A percentile compares a stretch with the other conserved stretches of the same genome.
Evolutionary conservation across 148 eudicot genomes (phyloP).

Genomic region (Linanthus parryae): DNA sequence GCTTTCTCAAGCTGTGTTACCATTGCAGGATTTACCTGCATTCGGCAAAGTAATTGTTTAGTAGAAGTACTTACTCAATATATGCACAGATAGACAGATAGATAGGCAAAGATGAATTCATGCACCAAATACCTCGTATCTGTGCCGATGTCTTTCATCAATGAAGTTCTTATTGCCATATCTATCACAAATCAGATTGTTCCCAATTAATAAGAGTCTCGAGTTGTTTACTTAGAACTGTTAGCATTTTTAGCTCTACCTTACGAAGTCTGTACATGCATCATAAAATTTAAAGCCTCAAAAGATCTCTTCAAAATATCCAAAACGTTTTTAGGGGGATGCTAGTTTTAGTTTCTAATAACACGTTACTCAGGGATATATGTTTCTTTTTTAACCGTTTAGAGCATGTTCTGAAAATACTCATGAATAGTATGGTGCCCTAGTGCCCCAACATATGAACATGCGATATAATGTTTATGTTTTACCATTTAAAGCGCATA

Average conservation of each 20-base stretch:
- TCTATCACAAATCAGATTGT: slow-evolving; percentile 21
- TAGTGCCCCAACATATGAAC: too few species aligned
- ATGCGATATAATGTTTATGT: too few species aligned
- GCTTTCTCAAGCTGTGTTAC: slow-evolving; percentile 61
- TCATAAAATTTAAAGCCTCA: too few species aligned
- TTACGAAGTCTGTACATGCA: not conserved
- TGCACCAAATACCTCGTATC: slow-evolving; percentile 60
- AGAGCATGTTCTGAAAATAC: too few species aligned
- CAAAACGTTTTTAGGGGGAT: too few species aligned
- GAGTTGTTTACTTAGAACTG: not conserved
- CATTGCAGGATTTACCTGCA: slow-evolving; percentile 71
- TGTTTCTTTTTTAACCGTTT: too few species aligned
- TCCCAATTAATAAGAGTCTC: not conserved
- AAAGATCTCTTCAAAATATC: too few species aligned
- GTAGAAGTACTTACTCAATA: not conserved
- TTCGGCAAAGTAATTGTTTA: not conserved
- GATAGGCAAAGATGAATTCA: not conserved
- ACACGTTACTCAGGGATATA: too few species aligned
- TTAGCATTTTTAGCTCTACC: not conserved
- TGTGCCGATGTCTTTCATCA: slow-evolving; percentile 86
- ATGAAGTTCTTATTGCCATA: slow-evolving; percentile 57
- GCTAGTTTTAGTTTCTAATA: too few species aligned
- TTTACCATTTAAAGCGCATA: too few species aligned
- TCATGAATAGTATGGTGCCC: too few species aligned
- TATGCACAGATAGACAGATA: not conserved